Evolutionary conservation across 2,329 filamentous ascomycete genomes (phyloP), one percentile per base, ranked within the genome.

Genomic region (Celoporthe dispersa): DNA sequence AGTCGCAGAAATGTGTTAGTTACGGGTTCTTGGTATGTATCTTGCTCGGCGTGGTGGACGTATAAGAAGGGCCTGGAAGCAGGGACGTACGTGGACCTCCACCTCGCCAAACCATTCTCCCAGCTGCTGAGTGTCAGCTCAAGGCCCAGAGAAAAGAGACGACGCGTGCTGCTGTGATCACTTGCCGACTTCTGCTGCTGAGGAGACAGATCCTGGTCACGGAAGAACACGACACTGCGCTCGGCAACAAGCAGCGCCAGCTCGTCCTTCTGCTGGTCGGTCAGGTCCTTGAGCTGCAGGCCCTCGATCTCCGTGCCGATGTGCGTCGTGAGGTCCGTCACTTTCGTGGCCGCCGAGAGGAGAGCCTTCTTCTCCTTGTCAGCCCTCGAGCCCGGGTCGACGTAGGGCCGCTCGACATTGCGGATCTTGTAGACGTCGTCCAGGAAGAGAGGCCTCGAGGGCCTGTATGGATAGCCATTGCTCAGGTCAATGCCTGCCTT

Each of bases 401-500:
- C 74, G 68, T 91, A 84, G 25, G 81, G 78, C 35, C 85, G 85
- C 72, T 85, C 86, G 69, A 85, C 78, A 77, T 87, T 83, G 25
- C 91, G 82, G 76, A 94, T 90, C 63, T 87, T 87, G 79, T 88
- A 88, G 3, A 90, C 89, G 73, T 93, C 91, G 69, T 94, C 88
- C 0, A 93, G 81, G 74, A 89, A 93, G 1, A 93, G 80, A 0
- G 91, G 91, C 63, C 85, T 84, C 0, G 88, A 85, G 1, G 91
- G 91, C 0, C 90, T 87, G 74, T 93, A 92, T 0, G 91, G 91
- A 73, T 93, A 93, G 0, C 91, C 91, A 0, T 87, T 80, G 0
- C 89, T 91, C 2, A 93, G 82, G 76, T 94, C 90, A 67, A 93
- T 85, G 1, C 89, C 90, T 0, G 89, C 90, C 72, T 91, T 92